Evolutionary conservation across 148 eudicot species (phyloP).

Genomic region (Silene uniflora): DNA sequence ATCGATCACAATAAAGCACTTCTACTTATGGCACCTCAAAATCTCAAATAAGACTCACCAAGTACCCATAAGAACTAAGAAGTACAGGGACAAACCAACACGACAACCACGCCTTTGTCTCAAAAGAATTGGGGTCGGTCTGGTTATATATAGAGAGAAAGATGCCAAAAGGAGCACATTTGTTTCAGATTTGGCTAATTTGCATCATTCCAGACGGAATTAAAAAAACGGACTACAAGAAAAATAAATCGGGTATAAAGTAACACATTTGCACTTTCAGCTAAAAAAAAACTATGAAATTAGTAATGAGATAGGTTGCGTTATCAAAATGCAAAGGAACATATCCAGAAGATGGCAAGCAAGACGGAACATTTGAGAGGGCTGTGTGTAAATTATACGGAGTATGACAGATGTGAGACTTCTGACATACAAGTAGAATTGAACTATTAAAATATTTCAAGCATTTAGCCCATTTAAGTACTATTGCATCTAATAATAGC

Average conservation of each 20-base stretch:
- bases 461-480: neutral
- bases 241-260: neutral
- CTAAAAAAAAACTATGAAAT: too few relatives aligned
- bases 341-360: too few relatives aligned
- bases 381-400: too few relatives aligned
- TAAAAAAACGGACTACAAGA: neutral
- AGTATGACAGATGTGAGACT: too few relatives aligned
- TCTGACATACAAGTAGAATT: neutral
- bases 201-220: conserved; percentile 43
- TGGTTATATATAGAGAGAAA: neutral
- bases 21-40: conserved; percentile 31
- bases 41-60: neutral
- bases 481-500: neutral
- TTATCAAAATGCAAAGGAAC: too few relatives aligned
- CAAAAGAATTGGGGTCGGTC: neutral
- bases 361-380: too few relatives aligned
- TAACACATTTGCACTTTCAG: too few relatives aligned
- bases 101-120: neutral
- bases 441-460: neutral
- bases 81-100: neutral
- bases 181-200: conserved; percentile 48
- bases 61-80: too few relatives aligned
- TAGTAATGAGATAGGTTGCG: too few relatives aligned
- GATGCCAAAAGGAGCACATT: conserved; percentile 41
- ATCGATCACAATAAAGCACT: conserved; percentile 34